phyloP scores from a whole-genome alignment of 2,329 filamentous ascomycete species.

The Ilyonectria mors-panacis region DNA sequence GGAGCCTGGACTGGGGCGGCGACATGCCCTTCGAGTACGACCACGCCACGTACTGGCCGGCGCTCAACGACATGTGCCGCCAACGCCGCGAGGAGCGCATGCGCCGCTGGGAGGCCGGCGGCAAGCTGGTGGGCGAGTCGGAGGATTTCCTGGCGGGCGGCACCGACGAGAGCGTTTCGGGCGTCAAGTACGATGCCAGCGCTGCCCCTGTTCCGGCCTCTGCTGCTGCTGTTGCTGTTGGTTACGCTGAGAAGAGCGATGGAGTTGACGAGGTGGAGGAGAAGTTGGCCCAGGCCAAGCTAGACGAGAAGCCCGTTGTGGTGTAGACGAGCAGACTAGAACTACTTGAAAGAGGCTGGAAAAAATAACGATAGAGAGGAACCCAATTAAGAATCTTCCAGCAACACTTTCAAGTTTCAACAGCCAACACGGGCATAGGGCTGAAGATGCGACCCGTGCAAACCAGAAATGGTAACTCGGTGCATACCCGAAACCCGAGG shows the following conservation, averaged over 20 bases:
- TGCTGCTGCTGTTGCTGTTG: conserved; percentile 10
- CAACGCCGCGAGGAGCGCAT: conserved; percentile 74
- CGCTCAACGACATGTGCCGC: conserved; percentile 79
- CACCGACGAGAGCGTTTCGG: conserved; percentile 54
- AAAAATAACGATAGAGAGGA: not conserved
- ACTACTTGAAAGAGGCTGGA: not conserved
- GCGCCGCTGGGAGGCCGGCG: conserved; percentile 83
- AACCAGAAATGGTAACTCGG: not conserved
- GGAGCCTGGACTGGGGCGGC: conserved; percentile 81
- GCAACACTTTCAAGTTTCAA: not conserved
- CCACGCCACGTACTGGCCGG: conserved; percentile 90
- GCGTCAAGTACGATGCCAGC: conserved; percentile 47
- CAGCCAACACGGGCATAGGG: not conserved
- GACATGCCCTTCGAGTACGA: conserved; percentile 93
- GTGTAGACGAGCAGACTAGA: conserved; percentile 28
- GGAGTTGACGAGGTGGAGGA: conserved; percentile 45
- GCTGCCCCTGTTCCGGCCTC: conserved; percentile 8
- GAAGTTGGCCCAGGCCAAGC: conserved; percentile 48
- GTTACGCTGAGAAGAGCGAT: conserved; percentile 15
- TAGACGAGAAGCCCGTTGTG: conserved; percentile 46
- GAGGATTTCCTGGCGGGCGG: conserved; percentile 88
- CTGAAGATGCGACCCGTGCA: not conserved
- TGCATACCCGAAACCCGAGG: not conserved
- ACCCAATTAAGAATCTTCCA: not conserved
- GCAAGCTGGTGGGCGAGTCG: conserved; percentile 86